Percentiles rank a stretch among this genome's conserved stretches.
These are phyloP conservation scores for Monosporascus sp. DNA, from an alignment of 2,329 filamentous ascomycete species.

Conservation along the genomic window DNA sequence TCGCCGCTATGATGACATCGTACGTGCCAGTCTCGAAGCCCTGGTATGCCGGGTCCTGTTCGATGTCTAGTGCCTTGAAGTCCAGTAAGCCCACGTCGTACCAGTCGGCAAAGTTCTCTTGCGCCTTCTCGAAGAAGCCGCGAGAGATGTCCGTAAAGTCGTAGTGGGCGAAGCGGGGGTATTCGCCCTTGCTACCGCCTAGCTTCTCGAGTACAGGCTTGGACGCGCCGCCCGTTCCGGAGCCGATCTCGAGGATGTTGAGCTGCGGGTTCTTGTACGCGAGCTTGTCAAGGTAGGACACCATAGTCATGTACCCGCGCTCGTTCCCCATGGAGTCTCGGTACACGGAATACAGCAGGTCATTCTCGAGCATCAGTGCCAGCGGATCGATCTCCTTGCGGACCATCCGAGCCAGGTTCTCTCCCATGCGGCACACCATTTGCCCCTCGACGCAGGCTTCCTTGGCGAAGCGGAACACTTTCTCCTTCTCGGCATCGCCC, in stretches of 20 bases:
- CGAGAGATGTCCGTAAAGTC: constrained; percentile 36
- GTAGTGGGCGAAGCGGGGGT: constrained; percentile 18
- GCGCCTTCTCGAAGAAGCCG: constrained; percentile 31
- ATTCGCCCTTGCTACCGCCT: background rate
- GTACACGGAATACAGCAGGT: constrained; percentile 20
- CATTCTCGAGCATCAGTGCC: constrained; percentile 22
- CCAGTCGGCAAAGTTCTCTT: constrained; percentile 18
- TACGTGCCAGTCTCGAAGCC: constrained; percentile 2
- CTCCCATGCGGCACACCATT: background rate
- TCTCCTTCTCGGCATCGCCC: background rate
- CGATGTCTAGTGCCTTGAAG: constrained; percentile 7
- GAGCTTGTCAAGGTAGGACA: constrained; percentile 16
- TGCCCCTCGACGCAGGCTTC: background rate
- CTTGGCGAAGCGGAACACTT: background rate
- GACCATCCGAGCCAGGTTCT: constrained; percentile 18
- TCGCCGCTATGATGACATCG: constrained; percentile 9
- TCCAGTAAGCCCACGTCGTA: constrained; percentile 3
- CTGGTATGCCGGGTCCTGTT: constrained; percentile 1
- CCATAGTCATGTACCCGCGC: constrained; percentile 11
- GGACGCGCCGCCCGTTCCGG: constrained; percentile 30
- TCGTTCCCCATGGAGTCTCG: constrained; percentile 5
- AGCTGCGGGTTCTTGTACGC: constrained; percentile 28
- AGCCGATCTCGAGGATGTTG: constrained; percentile 33
- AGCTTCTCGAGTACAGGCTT: constrained; percentile 16
- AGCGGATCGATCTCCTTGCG: constrained; percentile 21